These are phyloP conservation scores for Phytopythium aichiense DNA, from an alignment of 352 stramenopile genomes.

Conservation along the genomic window DNA sequence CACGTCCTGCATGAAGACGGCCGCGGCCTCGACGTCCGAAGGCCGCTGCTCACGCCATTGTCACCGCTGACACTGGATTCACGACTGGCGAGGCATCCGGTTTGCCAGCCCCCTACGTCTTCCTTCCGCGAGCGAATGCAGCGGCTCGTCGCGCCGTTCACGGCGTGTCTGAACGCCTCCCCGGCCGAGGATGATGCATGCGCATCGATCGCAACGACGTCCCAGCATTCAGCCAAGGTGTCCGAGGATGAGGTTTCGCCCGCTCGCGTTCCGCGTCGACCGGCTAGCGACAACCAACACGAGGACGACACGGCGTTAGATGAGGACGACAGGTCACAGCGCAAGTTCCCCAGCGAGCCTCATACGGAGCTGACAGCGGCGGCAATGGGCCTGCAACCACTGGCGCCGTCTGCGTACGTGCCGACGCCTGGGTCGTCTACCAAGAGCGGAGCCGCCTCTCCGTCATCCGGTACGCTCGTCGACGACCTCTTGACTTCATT, in stretches of 20 bases:
- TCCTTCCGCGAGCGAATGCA: not conserved
- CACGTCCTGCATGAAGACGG: conserved; percentile 25
- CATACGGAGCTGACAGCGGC: not conserved
- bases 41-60: conserved; percentile 3
- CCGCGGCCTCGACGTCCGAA: not conserved
- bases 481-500: not conserved
- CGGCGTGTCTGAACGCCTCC: not conserved
- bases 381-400: not conserved
- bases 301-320: not conserved
- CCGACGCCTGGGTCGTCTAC: not conserved
- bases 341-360: not conserved
- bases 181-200: not conserved
- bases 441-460: not conserved
- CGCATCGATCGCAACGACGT: not conserved
- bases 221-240: not conserved
- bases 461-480: not conserved
- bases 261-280: not conserved
- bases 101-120: not conserved
- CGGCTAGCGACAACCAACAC: not conserved
- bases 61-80: not conserved
- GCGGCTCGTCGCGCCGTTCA: not conserved
- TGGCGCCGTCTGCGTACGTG: not conserved
- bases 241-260: not conserved
- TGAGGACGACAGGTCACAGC: not conserved
- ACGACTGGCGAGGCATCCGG: not conserved